Conservation (phyloP, 208 protist genomes). For the Trichomonas vaginalis region DNA sequence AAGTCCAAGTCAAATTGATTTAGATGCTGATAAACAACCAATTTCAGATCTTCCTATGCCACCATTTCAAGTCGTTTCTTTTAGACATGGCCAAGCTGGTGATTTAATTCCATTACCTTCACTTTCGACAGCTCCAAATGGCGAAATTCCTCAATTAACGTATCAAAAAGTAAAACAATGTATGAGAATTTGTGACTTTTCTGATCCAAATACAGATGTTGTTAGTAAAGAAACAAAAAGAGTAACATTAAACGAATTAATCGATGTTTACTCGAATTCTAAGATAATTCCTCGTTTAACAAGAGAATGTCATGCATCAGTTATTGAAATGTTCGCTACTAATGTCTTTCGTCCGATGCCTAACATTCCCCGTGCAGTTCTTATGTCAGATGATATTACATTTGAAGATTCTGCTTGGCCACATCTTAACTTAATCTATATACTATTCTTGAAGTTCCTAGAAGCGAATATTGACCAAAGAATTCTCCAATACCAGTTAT, state of each 20-base stretch:
- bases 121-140: background rate
- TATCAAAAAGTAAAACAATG: conserved; percentile 17
- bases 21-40: background rate
- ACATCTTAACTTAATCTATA: background rate
- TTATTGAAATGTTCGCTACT: conserved; percentile 5
- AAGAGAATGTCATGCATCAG: background rate
- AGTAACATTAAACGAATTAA: background rate
- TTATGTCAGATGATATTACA: background rate
- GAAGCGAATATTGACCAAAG: background rate
- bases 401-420: background rate
- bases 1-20: background rate
- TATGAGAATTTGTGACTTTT: background rate
- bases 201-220: background rate
- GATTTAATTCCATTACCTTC: background rate
- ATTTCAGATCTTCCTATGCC: background rate
- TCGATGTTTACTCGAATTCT: background rate
- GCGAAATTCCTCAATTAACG: conserved; percentile 8
- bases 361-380: background rate
- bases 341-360: background rate
- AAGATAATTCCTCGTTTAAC: background rate
- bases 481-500: background rate
- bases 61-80: background rate
- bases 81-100: background rate
- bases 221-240: background rate
- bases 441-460: background rate